A percentile compares a stretch with the other conserved stretches of the same genome.
phyloP scores from a whole-genome alignment of 257 asterid genomes.

The Solanum paucissectum region DNA sequence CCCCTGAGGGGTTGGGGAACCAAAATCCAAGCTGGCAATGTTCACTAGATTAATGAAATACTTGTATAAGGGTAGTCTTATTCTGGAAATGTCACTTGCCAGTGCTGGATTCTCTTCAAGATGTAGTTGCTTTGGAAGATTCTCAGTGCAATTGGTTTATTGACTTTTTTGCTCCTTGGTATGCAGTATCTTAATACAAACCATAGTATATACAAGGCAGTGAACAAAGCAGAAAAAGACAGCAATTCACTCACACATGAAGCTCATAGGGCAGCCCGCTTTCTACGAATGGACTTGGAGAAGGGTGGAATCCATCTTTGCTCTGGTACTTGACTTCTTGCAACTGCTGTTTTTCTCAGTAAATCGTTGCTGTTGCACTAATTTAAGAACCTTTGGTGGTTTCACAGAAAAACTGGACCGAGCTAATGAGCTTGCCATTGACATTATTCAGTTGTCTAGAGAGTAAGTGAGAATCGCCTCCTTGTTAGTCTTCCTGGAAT shows the following conservation, averaged over 20 bases:
- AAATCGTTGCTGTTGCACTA: neutral
- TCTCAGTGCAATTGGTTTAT: neutral
- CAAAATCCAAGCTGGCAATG: neutral
- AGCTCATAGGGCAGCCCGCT: slow-evolving; percentile 63
- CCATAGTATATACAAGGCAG: slow-evolving; percentile 60
- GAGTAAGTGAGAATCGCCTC: slow-evolving; percentile 43
- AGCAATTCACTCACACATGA: slow-evolving; percentile 64
- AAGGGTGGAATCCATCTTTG: slow-evolving; percentile 94
- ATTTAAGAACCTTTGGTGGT: slow-evolving; percentile 7
- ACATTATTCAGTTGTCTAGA: slow-evolving; percentile 75
- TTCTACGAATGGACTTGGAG: slow-evolving; percentile 73
- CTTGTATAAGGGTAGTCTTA: neutral
- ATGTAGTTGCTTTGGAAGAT: neutral
- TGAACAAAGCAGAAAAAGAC: slow-evolving; percentile 66
- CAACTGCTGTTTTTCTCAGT: neutral
- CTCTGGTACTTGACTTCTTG: slow-evolving; percentile 41
- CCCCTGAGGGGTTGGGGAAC: neutral
- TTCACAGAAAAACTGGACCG: slow-evolving; percentile 66
- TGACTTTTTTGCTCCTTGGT: neutral
- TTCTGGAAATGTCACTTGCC: neutral
- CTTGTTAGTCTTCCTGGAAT: neutral
- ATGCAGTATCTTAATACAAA: slow-evolving; percentile 83
- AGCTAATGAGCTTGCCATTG: slow-evolving; percentile 51
- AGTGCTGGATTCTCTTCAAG: neutral
- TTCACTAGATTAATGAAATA: neutral